These are phyloP conservation scores for Fomitopsis schrenkii DNA, from an alignment of 1,284 basidiomycete species.

Conservation along the genomic window DNA sequence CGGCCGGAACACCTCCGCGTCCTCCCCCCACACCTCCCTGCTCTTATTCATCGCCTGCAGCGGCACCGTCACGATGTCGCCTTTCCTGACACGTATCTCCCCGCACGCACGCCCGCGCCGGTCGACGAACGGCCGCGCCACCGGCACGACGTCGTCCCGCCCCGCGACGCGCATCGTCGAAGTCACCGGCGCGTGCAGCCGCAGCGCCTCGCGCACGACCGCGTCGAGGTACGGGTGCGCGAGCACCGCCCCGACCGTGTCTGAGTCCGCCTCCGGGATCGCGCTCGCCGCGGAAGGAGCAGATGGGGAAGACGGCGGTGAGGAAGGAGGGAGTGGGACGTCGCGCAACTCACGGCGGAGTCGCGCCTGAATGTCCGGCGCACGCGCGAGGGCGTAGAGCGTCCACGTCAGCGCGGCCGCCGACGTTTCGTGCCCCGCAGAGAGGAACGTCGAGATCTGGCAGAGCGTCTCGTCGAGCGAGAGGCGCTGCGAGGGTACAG, in stretches of 20 bases:
- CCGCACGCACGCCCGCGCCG: conserved; percentile 31
- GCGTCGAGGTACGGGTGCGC: conserved; percentile 52
- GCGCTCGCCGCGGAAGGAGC: no score
- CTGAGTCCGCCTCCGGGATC: background rate
- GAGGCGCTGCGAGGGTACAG: conserved; percentile 49
- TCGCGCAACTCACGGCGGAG: conserved; percentile 52
- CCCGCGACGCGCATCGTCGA: conserved; percentile 57
- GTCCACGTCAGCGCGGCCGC: conserved; percentile 70
- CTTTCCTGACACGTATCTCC: conserved; percentile 45
- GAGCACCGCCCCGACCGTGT: conserved; percentile 26
- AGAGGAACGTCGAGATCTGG: conserved; percentile 77
- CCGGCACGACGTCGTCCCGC: conserved; percentile 58
- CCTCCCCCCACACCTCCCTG: conserved; percentile 60
- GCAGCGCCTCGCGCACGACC: conserved; percentile 61
- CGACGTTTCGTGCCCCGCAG: conserved; percentile 61
- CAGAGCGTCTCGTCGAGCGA: conserved; percentile 63
- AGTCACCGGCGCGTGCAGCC: conserved; percentile 63
- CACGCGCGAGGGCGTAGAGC: conserved; percentile 57
- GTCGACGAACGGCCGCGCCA: conserved; percentile 22
- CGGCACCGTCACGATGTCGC: conserved; percentile 59
- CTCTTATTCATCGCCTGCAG: conserved; percentile 64
- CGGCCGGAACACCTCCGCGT: conserved; percentile 64
- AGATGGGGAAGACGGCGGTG: conserved; percentile 2
- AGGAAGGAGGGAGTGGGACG: conserved; percentile 12
- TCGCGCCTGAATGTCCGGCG: conserved; percentile 49